Conservation (phyloP, 495 filamentous ascomycete species). For the Beverwykella pulmonaria region DNA sequence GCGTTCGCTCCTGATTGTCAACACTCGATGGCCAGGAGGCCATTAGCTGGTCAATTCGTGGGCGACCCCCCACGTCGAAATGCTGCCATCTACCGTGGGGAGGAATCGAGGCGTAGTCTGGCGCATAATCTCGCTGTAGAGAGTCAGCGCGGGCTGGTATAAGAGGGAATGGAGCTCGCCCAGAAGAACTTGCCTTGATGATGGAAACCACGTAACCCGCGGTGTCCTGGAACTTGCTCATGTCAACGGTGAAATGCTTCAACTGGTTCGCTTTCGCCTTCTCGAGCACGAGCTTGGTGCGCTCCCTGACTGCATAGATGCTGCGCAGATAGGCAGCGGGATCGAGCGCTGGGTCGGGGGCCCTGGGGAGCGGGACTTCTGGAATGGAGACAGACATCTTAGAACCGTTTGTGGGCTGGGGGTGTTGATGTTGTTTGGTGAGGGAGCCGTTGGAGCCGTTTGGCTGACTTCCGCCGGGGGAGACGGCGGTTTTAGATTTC, state of each 20-base stretch:
- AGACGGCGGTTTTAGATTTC: constrained; percentile 59
- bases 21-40: constrained; percentile 63
- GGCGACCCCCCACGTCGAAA: constrained; percentile 79
- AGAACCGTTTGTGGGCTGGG: constrained; percentile 40
- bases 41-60: constrained; percentile 74
- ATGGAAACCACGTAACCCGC: constrained; percentile 93
- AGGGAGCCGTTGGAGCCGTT: constrained; percentile 59
- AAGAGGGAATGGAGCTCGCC: neutral
- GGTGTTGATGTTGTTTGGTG: constrained; percentile 52
- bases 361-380: constrained; percentile 74
- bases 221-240: constrained; percentile 82
- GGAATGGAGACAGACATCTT: constrained; percentile 55
- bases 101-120: constrained; percentile 82
- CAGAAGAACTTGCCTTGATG: constrained; percentile 72
- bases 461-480: constrained; percentile 49
- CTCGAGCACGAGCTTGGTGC: constrained; percentile 69
- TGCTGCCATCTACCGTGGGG: constrained; percentile 89
- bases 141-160: constrained; percentile 29
- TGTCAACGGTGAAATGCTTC: constrained; percentile 89
- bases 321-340: constrained; percentile 91
- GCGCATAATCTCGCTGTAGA: constrained; percentile 79
- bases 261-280: constrained; percentile 80
- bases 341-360: constrained; percentile 87
- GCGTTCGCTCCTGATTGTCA: constrained; percentile 72
- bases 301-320: constrained; percentile 83